Base-by-base conservation (phyloP, 2,329 filamentous ascomycete genomes). In the Monosporascus cannonballus region DNA sequence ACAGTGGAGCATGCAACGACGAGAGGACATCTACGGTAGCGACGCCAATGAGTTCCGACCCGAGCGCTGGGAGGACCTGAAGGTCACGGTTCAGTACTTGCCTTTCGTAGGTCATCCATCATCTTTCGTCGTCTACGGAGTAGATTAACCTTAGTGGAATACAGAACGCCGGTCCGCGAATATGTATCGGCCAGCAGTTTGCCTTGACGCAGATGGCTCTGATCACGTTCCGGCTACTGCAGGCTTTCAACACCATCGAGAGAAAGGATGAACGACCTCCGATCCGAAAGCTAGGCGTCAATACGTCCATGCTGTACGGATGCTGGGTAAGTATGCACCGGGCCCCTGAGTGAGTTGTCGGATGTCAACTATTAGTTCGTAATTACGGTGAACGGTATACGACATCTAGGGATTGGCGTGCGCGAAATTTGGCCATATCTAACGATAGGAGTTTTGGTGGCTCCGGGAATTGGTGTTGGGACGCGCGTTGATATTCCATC, bases 131-230 rank as follows among this genome's bases (percentile, higher is more conserved):
- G 30, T 11, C 30, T 34, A 14, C 30, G 30, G 11, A 34, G 30
- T 34, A 4, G 11, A 34, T 11, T 34, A 34, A 34, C 30, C 9
- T 34, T 4, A 14, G 9, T 14, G 30, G 9, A 34, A 34, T 11
- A 3, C 11, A 34, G 30, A 73, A 71, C 52, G 69, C 68, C 1
- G 69, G 69, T 1, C 70, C 71, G 11, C 66, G 70, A 30, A 71
- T 72, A 34, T 73, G 70, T 54, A 66, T 72, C 37, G 70, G 70
- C 9, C 70, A 71, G 56, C 64, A 71, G 51, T 72, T 69, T 42
- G 66, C 66, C 1, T 48, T 68, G 34, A 65, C 65, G 17, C 62
- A 67, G 50, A 58, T 68, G 36, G 65, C 64, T 7, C 53, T 68
- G 34, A 59, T 65, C 44, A 61, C 63, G 8, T 61, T 68, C 20